Evolutionary conservation across 1,139 yeast genomes (phyloP), one percentile per base, ranked within the genome.

Genomic region (Suhomyces panamericanus): DNA sequence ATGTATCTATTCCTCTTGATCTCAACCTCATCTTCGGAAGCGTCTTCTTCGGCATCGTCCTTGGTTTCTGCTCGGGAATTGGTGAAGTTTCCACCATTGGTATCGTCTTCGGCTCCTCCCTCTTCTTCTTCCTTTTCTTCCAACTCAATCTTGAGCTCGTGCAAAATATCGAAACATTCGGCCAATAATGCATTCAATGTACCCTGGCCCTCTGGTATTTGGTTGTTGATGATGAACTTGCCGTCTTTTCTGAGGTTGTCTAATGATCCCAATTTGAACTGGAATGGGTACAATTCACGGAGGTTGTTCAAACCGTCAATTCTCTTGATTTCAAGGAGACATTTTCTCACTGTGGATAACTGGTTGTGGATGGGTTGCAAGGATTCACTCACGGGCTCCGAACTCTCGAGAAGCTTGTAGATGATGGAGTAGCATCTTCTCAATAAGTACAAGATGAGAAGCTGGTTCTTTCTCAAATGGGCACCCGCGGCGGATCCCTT

Each of bases 191-290:
- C 96, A 63, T 85, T 90, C 50, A 93, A 74, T 32, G 96, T 84
- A 10, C 96, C 98, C 66, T 93, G 99, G 12, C 99, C 99, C 64
- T 93, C 97, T 7, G 99, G 99, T 33, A 91, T 85, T 52, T 87
- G 87, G 43, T 83, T 87, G 51, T 88, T 89, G 30, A 89, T 86
- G 59, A 87, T 81, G 59, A 93, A 93, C 69, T 87, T 91, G 29
- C 99, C 99, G 62, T 93, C 98, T 15, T 73, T 77, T 58, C 97
- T 80, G 59, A 87, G 66, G 58, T 89, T 87, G 63, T 93, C 98
- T 51, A 93, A 75, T 12, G 95, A 85, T 0, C 95, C 95, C 47
- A 93, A 75, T 66, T 93, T 93, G 82, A 93, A 83, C 66, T 93
- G 98, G 64, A 88, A 93, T 8, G 98, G 99, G 59, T 90, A 93